Percentiles rank a stretch among this genome's conserved stretches.
These are phyloP conservation scores for Podosphaera fusca DNA, from an alignment of 2,329 filamentous ascomycete genomes.

Conservation along the genomic window DNA sequence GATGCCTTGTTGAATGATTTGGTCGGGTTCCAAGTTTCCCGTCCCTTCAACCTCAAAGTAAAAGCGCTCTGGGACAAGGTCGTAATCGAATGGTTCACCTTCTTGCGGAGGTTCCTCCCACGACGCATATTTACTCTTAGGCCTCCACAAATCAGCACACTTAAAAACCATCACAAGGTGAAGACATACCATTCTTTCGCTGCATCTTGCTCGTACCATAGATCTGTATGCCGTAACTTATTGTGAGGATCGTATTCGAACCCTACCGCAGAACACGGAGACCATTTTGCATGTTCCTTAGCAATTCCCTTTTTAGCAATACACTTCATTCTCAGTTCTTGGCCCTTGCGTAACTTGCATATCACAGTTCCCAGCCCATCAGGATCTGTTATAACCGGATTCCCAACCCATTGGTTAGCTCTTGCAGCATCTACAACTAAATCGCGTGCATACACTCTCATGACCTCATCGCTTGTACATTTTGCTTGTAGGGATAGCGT, in stretches of 20 bases:
- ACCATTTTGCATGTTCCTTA: constrained; percentile 98
- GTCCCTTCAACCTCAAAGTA: constrained; percentile 86
- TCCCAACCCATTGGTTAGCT: constrained; percentile 52
- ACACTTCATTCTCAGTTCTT: constrained; percentile 75
- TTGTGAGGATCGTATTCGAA: constrained; percentile 99
- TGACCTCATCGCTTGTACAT: constrained; percentile 65
- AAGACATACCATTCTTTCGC: constrained; percentile 57
- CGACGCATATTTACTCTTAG: constrained; percentile 54
- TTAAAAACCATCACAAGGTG: background rate
- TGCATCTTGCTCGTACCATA: constrained; percentile 83
- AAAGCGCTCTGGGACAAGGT: constrained; percentile 63
- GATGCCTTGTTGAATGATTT: constrained; percentile 74
- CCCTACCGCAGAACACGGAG: constrained; percentile 71
- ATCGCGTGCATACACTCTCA: constrained; percentile 87
- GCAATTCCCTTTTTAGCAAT: constrained; percentile 96
- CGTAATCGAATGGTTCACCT: constrained; percentile 75
- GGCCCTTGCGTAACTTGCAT: constrained; percentile 69
- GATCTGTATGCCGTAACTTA: constrained; percentile 72
- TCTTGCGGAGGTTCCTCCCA: constrained; percentile 63
- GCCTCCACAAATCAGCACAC: constrained; percentile 27
- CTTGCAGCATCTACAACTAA: constrained; percentile 48
- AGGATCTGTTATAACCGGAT: constrained; percentile 62
- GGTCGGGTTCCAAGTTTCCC: constrained; percentile 71
- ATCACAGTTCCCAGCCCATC: constrained; percentile 67
- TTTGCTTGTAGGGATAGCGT: constrained; percentile 65